Base-by-base conservation (phyloP, 2,329 filamentous ascomycete genomes). In the Cylindrodendrum hubeiense region DNA sequence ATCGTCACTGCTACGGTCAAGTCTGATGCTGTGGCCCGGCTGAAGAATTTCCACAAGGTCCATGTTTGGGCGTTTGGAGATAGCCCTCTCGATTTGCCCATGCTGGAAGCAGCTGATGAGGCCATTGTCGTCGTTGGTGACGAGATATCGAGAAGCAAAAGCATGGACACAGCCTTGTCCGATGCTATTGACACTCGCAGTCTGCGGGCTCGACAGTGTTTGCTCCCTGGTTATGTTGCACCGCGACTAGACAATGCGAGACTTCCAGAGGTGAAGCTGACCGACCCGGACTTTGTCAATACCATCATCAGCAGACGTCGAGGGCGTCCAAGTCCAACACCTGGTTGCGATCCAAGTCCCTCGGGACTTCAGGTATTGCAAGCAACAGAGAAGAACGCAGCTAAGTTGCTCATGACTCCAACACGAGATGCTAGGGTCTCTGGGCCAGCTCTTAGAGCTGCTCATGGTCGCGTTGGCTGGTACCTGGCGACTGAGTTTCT, bases 1-100 rank as follows among this genome's bases (percentile, higher is more conserved):
- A 81, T 90, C 13, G 79, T 91, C 26, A 88, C 84, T 0, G 77
- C 83, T 7, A 68, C 65, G 0, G 75, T 85, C 21, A 91, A 91
- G 73, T 82, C 77, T 2, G 70, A 69, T 0, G 44, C 90, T 24
- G 85, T 89, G 1, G 54, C 55, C 2, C 77, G 72, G 3, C 72
- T 90, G 21, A 77, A 75, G 56, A 26, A 78, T 0, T 19, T 19
- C 0, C 67, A 82, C 43, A 4, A 76, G 0, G 47, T 81, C 81
- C 87, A 47, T 82, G 84, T 90, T 19, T 84, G 79, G 74, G 89
- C 86, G 0, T 88, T 91, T 68, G 88, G 89, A n/a, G 88, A 90
- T 68, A 88, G 88, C 67, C 80, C 80, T 0, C 65, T 90, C 7
- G 89, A 91, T 67, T 41, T 91, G 19, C 75, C 78, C 0, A 91